Base-by-base conservation (phyloP, 2,329 filamentous ascomycete genomes). In the Myriangium duriaei region DNA sequence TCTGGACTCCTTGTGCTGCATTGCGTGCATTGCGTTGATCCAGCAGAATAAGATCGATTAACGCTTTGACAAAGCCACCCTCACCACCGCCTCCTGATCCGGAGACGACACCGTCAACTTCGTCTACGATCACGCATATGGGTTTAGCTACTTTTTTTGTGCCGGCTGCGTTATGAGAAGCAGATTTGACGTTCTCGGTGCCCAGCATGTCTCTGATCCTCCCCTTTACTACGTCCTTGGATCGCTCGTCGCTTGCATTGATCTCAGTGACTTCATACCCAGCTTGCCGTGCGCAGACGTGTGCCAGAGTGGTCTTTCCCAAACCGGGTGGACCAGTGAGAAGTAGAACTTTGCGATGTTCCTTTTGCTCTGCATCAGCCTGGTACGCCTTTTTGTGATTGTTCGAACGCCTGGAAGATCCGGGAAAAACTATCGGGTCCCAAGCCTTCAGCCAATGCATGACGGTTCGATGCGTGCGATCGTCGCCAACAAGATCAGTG, bases 261-360 rank as follows among this genome's bases (percentile, higher is more conserved):
- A 98, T 93, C 56, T 98, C 91, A 54, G 96, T 73, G 1, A 93
- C 82, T 52, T 96, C 91, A 51, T 98, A 98, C 0, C 91, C 91
- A 4, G 91, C 91, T 60, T 98, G 91, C 48, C 71, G 79, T 0
- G 92, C 92, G 55, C 91, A 96, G 0, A 98, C 91, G 59, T 98
- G 91, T 2, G 91, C 91, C 33, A 98, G 60, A 0, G 91, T 98
- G 0, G 91, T 98, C 64, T 98, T 98, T 17, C 91, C 91, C 9
- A 98, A 65, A 2, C 91, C 91, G 0, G 91, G 91, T 0, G 91
- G 86, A 0, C 91, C 92, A 1, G 88, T 87, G 11, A 98, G 65
- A 52, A 98, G 72, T 9, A 98, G 62, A 5, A 98, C 85, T 57
- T 95, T 96, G 43, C 80, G 73, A 54, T 92, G 85, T 18, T 75